These are phyloP conservation scores for Penicillium roqueforti DNA, from an alignment of 495 filamentous ascomycete genomes.

Conservation along the genomic window DNA sequence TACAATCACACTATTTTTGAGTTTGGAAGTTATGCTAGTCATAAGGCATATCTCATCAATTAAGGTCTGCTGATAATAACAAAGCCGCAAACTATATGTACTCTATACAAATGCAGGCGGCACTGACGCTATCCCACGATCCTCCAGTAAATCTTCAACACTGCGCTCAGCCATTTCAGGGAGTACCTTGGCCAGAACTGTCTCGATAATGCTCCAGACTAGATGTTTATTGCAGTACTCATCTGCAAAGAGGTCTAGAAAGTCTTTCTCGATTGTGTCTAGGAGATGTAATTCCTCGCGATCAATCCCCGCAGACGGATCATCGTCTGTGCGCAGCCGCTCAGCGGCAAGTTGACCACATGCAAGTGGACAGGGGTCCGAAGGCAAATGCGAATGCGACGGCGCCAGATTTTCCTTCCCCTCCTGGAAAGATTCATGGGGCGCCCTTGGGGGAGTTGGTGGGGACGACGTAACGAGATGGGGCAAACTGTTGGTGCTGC, in stretches of 20 bases:
- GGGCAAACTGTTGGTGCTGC: conserved; percentile 21
- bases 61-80: neutral
- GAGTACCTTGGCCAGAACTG: conserved; percentile 69
- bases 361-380: neutral
- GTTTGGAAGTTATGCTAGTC: conserved; percentile 6
- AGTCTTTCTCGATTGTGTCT: conserved; percentile 40
- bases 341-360: conserved; percentile 2
- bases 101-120: conserved; percentile 9
- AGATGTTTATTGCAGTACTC: conserved; percentile 89
- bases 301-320: conserved; percentile 22
- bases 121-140: conserved; percentile 49
- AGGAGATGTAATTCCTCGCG: conserved; percentile 39
- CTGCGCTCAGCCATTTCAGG: conserved; percentile 79
- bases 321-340: conserved; percentile 10
- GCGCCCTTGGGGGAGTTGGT: conserved; percentile 10
- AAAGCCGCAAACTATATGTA: conserved; percentile 3
- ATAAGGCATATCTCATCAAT: conserved; percentile 16
- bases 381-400: neutral
- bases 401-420: conserved; percentile 5
- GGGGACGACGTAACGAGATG: conserved; percentile 13
- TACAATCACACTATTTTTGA: conserved; percentile 10
- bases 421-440: conserved; percentile 8
- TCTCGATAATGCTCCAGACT: conserved; percentile 71
- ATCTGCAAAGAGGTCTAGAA: conserved; percentile 73
- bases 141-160: conserved; percentile 66